Conservation (phyloP, 306 rosid genomes). For the Malus sylvestris region DNA sequence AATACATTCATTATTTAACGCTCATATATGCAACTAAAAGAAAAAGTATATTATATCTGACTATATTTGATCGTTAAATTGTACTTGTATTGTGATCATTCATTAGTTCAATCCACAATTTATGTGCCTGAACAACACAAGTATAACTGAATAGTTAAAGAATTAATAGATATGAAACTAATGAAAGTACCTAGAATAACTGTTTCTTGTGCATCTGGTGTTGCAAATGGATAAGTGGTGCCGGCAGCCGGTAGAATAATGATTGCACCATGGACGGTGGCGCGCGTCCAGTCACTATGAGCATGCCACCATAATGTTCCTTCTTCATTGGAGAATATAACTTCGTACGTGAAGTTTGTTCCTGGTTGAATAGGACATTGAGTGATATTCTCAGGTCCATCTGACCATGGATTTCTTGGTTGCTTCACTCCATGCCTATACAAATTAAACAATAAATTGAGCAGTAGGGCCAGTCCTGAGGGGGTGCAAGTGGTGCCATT, state of each 20-base stretch:
- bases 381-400: constrained; percentile 18
- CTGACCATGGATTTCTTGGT: constrained; percentile 27
- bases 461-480: not conserved
- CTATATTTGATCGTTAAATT: too few relatives aligned
- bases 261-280: constrained; percentile 18
- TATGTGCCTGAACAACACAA: too few relatives aligned
- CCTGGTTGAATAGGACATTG: constrained; percentile 24
- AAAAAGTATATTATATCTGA: too few relatives aligned
- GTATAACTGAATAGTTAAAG: not conserved
- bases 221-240: constrained; percentile 6
- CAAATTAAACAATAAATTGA: not conserved
- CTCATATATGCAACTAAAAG: not conserved
- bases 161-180: not conserved
- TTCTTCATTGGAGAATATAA: constrained; percentile 12
- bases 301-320: constrained; percentile 30
- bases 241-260: not conserved
- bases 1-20: too few relatives aligned
- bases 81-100: too few relatives aligned
- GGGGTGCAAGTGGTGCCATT: too few relatives aligned
- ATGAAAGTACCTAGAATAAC: constrained; percentile 7
- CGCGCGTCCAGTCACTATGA: constrained; percentile 21
- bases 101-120: too few relatives aligned
- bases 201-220: not conserved
- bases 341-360: not conserved
- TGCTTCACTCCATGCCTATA: constrained; percentile 24